A percentile compares a stretch with the other conserved stretches of the same genome.
phyloP scores from a whole-genome alignment of 163 green algal species.

The Botryococcus braunii region DNA sequence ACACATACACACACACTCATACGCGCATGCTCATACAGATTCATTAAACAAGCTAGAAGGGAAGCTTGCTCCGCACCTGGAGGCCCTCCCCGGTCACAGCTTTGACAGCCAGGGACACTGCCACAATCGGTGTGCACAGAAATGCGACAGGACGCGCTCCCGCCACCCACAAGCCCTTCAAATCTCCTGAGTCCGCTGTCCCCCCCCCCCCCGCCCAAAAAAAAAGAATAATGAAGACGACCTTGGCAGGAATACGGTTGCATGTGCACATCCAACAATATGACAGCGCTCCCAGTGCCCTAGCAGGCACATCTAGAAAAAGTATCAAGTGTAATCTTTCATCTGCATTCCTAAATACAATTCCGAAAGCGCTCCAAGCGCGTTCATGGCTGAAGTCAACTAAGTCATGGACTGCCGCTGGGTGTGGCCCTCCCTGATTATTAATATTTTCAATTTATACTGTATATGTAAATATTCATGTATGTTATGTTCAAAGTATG shows the following conservation, averaged over 20 bases:
- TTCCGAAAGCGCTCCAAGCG: too few species aligned
- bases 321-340: too few species aligned
- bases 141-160: conserved; percentile 10
- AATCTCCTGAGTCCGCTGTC: conserved; percentile 31
- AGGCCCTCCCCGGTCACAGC: conserved; percentile 16
- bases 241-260: background rate
- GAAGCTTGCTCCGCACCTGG: conserved; percentile 1
- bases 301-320: too few species aligned
- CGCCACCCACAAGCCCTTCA: conserved; percentile 24
- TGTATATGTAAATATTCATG: too few species aligned
- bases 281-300: too few species aligned
- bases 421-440: too few species aligned
- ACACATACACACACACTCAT: background rate
- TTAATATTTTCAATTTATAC: too few species aligned
- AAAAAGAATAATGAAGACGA: background rate
- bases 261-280: background rate
- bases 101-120: conserved; percentile 15
- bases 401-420: too few species aligned
- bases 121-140: conserved; percentile 16
- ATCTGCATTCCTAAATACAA: too few species aligned
- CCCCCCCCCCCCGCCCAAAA: background rate
- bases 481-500: too few species aligned
- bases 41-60: background rate
- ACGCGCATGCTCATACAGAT: background rate
- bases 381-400: too few species aligned